A percentile compares a stretch with the other conserved stretches of the same genome.
Evolutionary conservation across 2,329 filamentous ascomycete species (phyloP).

Genomic region (Ceratocystis papillata): DNA sequence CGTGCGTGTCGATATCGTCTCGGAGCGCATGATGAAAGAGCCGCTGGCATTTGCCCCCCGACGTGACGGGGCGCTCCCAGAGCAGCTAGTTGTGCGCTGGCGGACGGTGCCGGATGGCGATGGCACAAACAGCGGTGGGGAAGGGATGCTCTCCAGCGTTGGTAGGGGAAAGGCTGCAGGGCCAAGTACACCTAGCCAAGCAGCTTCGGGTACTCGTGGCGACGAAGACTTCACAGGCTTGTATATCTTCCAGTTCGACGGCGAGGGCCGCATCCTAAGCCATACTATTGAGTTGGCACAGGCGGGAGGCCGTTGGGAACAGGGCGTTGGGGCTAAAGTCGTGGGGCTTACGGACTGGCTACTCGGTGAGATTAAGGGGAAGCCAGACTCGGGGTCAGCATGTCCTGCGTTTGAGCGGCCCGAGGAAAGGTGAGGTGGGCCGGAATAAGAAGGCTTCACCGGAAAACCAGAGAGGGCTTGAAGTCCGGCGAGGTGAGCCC

Average conservation of each 20-base stretch:
- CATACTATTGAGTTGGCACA: constrained; percentile 94
- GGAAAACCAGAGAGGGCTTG: background rate
- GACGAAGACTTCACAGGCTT: constrained; percentile 72
- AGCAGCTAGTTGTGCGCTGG: constrained; percentile 89
- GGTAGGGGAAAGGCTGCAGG: constrained; percentile 26
- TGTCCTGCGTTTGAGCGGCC: constrained; percentile 23
- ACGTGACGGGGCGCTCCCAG: constrained; percentile 47
- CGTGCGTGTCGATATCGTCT: constrained; percentile 74
- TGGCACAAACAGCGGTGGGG: constrained; percentile 32
- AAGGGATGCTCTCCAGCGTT: constrained; percentile 24
- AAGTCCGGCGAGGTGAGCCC: background rate
- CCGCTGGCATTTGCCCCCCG: constrained; percentile 40
- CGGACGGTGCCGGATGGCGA: constrained; percentile 34
- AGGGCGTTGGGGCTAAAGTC: constrained; percentile 66
- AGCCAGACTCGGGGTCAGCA: constrained; percentile 19
- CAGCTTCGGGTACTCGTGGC: constrained; percentile 23
- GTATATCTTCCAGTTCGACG: constrained; percentile 93
- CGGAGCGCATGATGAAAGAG: constrained; percentile 70
- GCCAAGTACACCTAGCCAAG: constrained; percentile 33
- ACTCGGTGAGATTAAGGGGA: constrained; percentile 54
- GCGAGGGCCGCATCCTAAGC: constrained; percentile 67
- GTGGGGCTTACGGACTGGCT: constrained; percentile 93
- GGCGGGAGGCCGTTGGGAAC: constrained; percentile 71
- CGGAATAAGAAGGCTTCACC: background rate
- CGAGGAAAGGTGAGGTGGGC: background rate